Evolutionary conservation across 306 rosid species (phyloP), one percentile per base, ranked within the genome.

Genomic region (Cicer pinnatifidum): DNA sequence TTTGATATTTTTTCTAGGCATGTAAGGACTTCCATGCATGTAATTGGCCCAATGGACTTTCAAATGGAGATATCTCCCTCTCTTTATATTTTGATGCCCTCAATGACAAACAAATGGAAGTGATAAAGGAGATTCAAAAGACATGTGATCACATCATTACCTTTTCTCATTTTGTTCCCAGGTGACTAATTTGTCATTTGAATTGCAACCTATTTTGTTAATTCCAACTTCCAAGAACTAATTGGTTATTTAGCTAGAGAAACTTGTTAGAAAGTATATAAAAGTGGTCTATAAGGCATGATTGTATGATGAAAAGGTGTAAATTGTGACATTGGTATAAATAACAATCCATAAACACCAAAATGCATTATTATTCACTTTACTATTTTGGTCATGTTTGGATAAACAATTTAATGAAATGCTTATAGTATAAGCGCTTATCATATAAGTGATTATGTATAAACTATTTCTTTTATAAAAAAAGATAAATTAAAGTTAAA

Each of bases 91-190:
- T 92, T 73, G 98, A 92, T 81, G 86, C 88, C 78, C 82, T 92
- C 82, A 92, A 92, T 73, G 90, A 92, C 54, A 82, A 73, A 61
- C 80, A 85, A 85, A 57, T 48, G 64, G 65, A 77, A 57, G 50
- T 35, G 75, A 72, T 87, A 66, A 59, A 87, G 82, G 88, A 87
- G 54, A 83, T 92, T 79, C 89, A 83, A 78, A 85, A 65, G 75
- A 76, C 77, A n/a, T 88, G 94, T 80, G 77, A 78, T 84, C 94
- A 87, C 70, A 82, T 86, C 64, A 81, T 92, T 59, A 85, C 94
- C 64, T 90, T 92, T 82, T 92, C 94, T 40, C 96, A 92, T 81
- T 92, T 92, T 87, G 94, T 92, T 81, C 98, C 98, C 71, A 92
- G 96, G 96, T 88, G 48, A 60, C 78, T 44, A 23, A 61, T 66